These are phyloP conservation scores for Artemisia annua DNA, from an alignment of 129 eudicot species.

Conservation along the genomic window DNA sequence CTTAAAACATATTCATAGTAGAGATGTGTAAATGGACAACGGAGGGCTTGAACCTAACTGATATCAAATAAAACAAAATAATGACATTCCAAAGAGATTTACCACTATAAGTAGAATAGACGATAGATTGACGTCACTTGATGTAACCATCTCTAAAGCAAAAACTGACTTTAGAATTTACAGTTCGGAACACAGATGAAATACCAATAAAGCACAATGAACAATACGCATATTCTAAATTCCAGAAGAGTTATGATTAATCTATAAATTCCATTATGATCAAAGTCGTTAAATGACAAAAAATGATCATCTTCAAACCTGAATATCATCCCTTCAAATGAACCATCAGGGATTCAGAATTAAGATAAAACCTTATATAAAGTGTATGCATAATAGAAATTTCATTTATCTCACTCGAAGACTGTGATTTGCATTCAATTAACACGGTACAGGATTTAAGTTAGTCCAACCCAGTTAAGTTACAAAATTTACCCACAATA, in stretches of 20 bases:
- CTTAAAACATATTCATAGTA: not conserved
- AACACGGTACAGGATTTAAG: not conserved
- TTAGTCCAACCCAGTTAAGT: conserved; percentile 11
- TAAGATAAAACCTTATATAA: not conserved
- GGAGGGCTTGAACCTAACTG: conserved; percentile 9
- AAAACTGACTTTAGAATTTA: not conserved
- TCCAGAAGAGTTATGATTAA: not conserved
- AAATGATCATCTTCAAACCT: not conserved
- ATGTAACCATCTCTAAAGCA: conserved; percentile 3
- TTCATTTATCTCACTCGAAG: not conserved
- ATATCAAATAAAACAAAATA: conserved; percentile 5
- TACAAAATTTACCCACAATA: not conserved
- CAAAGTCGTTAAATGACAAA: not conserved
- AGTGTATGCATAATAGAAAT: not conserved
- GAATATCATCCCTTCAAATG: conserved; percentile 7
- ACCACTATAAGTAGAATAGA: not conserved
- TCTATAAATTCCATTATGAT: not conserved
- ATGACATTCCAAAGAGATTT: conserved; percentile 5
- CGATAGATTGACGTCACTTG: not conserved
- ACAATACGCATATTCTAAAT: not conserved
- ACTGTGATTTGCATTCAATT: conserved; percentile 4
- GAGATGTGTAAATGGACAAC: conserved; percentile 2
- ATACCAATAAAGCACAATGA: conserved; percentile 1
- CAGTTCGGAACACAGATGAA: conserved; percentile 10
- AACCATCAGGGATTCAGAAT: not conserved